These are phyloP conservation scores for Vanderwaltozyma tropicalis DNA, from an alignment of 805 yeast genomes.

Conservation along the genomic window DNA sequence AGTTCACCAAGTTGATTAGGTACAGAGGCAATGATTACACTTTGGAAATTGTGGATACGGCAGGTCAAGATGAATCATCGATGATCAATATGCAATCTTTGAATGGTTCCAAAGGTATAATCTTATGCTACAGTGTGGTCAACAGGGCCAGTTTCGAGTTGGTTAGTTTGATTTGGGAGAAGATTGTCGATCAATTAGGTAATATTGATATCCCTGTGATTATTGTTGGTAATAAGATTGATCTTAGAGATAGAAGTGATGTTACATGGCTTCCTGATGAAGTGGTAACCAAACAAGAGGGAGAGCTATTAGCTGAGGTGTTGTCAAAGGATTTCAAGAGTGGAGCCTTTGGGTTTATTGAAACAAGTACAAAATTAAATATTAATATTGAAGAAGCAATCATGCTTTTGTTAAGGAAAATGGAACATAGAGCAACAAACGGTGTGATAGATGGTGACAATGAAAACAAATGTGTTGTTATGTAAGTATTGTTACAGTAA, in stretches of 20 bases:
- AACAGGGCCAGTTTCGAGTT: slow-evolving; percentile 70
- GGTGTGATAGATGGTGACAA: slow-evolving; percentile 6
- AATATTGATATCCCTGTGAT: slow-evolving; percentile 59
- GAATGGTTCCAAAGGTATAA: slow-evolving; percentile 68
- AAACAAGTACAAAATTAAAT: slow-evolving; percentile 21
- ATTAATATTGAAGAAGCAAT: slow-evolving; percentile 18
- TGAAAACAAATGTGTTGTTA: slow-evolving; percentile 9
- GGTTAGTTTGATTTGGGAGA: slow-evolving; percentile 68
- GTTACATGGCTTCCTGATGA: neutral
- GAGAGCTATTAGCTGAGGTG: slow-evolving; percentile 4
- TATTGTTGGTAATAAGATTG: slow-evolving; percentile 36
- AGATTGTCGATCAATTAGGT: slow-evolving; percentile 63
- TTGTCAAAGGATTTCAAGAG: neutral
- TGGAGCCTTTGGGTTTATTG: slow-evolving; percentile 17
- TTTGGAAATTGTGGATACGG: slow-evolving; percentile 81
- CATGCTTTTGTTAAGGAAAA: slow-evolving; percentile 11
- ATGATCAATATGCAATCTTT: slow-evolving; percentile 69
- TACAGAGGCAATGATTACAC: slow-evolving; percentile 59
- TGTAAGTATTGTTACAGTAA: slow-evolving; percentile 8
- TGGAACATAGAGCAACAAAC: slow-evolving; percentile 11
- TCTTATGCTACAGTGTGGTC: slow-evolving; percentile 72
- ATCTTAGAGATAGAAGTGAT: slow-evolving; percentile 9
- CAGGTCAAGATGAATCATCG: slow-evolving; percentile 86
- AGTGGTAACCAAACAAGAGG: slow-evolving; percentile 15
- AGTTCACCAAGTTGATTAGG: slow-evolving; percentile 58